Conservation (phyloP, 2,329 filamentous ascomycete species). For the Pseudocercospora musae region DNA sequence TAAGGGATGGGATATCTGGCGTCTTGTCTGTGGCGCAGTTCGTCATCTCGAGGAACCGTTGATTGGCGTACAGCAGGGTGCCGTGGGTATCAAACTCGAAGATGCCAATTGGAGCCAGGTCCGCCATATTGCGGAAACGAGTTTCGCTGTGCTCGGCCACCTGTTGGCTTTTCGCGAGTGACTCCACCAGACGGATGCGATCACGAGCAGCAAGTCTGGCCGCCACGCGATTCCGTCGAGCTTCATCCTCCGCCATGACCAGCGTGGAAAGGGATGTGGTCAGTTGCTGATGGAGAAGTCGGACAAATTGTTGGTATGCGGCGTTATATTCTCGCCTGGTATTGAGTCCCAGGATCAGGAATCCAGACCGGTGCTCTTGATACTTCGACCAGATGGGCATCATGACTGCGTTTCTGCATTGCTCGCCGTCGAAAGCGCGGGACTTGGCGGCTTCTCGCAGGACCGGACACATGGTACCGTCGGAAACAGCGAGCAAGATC, state of each 20-base stretch:
- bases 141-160: slow-evolving; percentile 30
- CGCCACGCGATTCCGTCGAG: slow-evolving; percentile 1
- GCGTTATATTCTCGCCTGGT: slow-evolving; percentile 35
- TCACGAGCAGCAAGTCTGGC: slow-evolving; percentile 5
- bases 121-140: slow-evolving; percentile 38
- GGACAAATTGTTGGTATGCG: slow-evolving; percentile 33
- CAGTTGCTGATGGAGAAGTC: slow-evolving; percentile 31
- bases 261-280: slow-evolving; percentile 28
- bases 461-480: not conserved
- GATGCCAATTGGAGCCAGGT: slow-evolving; percentile 38
- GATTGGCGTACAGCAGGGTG: slow-evolving; percentile 37
- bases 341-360: slow-evolving; percentile 34
- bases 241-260: slow-evolving; percentile 24
- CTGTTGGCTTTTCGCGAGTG: slow-evolving; percentile 20
- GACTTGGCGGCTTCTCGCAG: slow-evolving; percentile 6
- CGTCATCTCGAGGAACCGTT: slow-evolving; percentile 35
- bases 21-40: slow-evolving; percentile 13
- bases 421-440: slow-evolving; percentile 25
- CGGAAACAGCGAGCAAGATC: not conserved
- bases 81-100: slow-evolving; percentile 36
- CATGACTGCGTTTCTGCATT: slow-evolving; percentile 32
- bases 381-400: slow-evolving; percentile 32
- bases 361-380: slow-evolving; percentile 13
- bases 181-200: slow-evolving; percentile 12
- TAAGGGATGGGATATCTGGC: slow-evolving; percentile 8